phyloP scores from a whole-genome alignment of 495 filamentous ascomycete species.

The Podospora pseudopauciseta region DNA sequence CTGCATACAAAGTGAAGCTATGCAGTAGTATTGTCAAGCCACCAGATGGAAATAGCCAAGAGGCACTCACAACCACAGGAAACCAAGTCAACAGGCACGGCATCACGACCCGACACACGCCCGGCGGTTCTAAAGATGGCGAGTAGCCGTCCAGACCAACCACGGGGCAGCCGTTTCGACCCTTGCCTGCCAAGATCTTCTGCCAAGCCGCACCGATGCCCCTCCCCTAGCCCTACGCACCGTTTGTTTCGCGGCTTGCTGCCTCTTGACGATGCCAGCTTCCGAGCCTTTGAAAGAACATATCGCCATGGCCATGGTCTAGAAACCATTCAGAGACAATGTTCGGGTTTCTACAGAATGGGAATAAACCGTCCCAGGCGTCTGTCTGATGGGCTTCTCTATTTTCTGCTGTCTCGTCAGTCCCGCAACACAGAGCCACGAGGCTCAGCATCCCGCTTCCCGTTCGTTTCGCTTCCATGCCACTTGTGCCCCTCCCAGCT shows the following conservation, averaged over 20 bases:
- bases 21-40: not conserved
- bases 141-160: slow-evolving; percentile 7
- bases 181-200: slow-evolving; percentile 10
- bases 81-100: not conserved
- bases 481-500: not conserved
- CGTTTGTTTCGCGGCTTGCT: slow-evolving; percentile 11
- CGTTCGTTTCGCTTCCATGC: slow-evolving; percentile 2
- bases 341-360: not conserved
- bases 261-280: slow-evolving; percentile 2
- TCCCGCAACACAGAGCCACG: not conserved
- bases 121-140: slow-evolving; percentile 1
- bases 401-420: not conserved
- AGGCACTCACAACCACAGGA: not conserved
- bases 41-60: not conserved
- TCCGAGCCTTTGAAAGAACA: not conserved
- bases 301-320: not conserved
- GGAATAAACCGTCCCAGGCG: not conserved
- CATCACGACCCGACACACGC: not conserved
- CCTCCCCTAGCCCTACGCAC: slow-evolving; percentile 31
- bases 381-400: not conserved
- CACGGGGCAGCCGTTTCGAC: slow-evolving; percentile 5
- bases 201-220: slow-evolving; percentile 14
- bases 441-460: slow-evolving; percentile 8
- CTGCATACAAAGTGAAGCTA: not conserved
- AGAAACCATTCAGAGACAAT: not conserved